Evolutionary conservation across 2,329 filamentous ascomycete genomes (phyloP).

Genomic region (Corynespora cassiicola): DNA sequence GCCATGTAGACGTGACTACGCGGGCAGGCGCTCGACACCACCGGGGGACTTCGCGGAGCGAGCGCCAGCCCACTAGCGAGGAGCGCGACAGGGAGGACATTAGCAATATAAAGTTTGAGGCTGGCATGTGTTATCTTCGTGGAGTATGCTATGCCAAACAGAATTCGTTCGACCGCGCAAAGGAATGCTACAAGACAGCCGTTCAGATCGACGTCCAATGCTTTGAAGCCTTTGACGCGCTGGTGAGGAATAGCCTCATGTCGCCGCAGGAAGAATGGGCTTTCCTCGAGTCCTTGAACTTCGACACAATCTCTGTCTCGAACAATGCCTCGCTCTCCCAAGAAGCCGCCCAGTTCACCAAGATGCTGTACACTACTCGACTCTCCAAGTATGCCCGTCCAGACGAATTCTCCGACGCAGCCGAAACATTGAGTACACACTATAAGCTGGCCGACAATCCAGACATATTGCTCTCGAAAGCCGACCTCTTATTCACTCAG

Average conservation of each 20-base stretch:
- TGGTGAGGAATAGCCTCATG: constrained; percentile 96
- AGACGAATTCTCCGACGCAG: constrained; percentile 79
- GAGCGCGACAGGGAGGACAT: constrained; percentile 72
- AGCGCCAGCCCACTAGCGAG: constrained; percentile 64
- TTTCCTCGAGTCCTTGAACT: constrained; percentile 87
- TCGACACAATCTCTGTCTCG: constrained; percentile 76
- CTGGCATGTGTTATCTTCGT: constrained; percentile 94
- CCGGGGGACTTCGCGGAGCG: constrained; percentile 55
- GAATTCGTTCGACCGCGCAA: constrained; percentile 95
- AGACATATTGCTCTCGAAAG: constrained; percentile 87
- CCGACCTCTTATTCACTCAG: constrained; percentile 91
- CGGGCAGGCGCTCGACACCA: constrained; percentile 54
- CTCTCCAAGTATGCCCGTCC: constrained; percentile 95
- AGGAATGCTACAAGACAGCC: constrained; percentile 98
- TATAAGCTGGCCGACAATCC: constrained; percentile 87
- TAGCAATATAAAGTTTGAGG: constrained; percentile 84
- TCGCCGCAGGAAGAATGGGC: constrained; percentile 87
- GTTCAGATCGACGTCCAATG: constrained; percentile 97
- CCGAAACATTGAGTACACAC: constrained; percentile 90
- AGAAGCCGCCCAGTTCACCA: constrained; percentile 91
- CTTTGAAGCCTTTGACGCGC: constrained; percentile 96
- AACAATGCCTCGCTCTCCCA: constrained; percentile 73
- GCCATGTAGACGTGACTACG: constrained; percentile 64
- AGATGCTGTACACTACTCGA: constrained; percentile 94
- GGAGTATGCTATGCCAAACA: constrained; percentile 96